Conservation (phyloP, 139 green algal species). For the Chlorella sp. region DNA sequence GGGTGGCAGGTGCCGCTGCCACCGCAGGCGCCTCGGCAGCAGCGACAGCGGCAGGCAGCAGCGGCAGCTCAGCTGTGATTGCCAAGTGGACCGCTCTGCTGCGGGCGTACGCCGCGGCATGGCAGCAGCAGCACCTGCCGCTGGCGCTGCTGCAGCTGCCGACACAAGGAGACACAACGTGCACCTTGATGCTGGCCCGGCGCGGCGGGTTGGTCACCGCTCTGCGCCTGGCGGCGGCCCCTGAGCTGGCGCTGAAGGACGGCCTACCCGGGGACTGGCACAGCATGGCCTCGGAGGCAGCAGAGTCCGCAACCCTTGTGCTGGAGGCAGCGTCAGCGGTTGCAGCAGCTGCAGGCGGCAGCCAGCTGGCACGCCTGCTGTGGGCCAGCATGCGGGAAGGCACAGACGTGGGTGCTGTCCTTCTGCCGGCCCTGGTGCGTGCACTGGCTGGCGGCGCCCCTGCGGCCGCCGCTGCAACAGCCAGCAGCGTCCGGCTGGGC, state of each 20-base stretch:
- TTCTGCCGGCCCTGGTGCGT: conserved; percentile 28
- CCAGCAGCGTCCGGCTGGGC: background rate
- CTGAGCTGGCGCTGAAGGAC: background rate
- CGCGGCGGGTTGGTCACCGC: conserved; percentile 2
- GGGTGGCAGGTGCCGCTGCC: conserved; percentile 6
- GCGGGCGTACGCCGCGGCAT: background rate
- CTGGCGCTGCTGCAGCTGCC: conserved; percentile 31
- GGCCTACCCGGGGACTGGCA: conserved; percentile 1
- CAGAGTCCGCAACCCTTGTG: background rate
- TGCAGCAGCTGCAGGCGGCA: background rate
- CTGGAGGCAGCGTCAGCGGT: background rate
- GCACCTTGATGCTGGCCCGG: conserved; percentile 2
- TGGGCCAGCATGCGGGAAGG: conserved; percentile 18
- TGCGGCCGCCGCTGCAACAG: background rate
- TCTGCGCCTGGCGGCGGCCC: background rate
- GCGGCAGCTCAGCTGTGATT: background rate
- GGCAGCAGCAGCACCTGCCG: conserved; percentile 6
- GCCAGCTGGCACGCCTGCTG: conserved; percentile 16
- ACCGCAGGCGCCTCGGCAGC: background rate
- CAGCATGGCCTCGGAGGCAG: background rate
- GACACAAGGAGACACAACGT: background rate
- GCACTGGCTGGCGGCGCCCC: background rate
- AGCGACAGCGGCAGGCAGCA: background rate
- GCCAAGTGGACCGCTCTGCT: conserved; percentile 2
- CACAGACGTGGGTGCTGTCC: background rate